A percentile compares a stretch with the other conserved stretches of the same genome.
Evolutionary conservation across 2,329 filamentous ascomycete genomes (phyloP).

Genomic region (Trichophaea hybrida): DNA sequence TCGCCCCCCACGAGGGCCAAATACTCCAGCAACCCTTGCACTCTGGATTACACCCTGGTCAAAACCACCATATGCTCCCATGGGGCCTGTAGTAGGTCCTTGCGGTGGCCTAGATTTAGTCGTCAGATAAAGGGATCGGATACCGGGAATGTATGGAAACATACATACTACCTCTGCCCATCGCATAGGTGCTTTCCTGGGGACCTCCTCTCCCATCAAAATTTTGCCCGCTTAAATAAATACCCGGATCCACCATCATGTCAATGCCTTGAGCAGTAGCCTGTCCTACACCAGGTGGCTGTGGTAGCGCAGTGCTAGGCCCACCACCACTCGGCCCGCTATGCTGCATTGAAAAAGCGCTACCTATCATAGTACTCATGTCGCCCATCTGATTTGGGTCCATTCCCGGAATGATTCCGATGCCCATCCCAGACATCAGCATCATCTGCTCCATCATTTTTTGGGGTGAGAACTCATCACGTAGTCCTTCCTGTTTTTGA

Average conservation of each 20-base stretch:
- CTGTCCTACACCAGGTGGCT: conserved; percentile 15
- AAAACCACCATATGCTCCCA: conserved; percentile 21
- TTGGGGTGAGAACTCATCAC: conserved; percentile 63
- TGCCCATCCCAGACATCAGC: conserved; percentile 26
- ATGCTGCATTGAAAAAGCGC: conserved; percentile 17
- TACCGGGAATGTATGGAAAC: background rate
- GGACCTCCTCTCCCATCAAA: conserved; percentile 11
- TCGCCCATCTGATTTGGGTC: conserved; percentile 18
- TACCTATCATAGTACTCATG: conserved; percentile 23
- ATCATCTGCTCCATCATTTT: conserved; percentile 41
- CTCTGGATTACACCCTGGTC: conserved; percentile 18
- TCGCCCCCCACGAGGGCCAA: conserved; percentile 44
- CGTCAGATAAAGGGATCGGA: background rate
- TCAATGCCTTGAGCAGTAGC: conserved; percentile 13
- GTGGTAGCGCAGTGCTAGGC: conserved; percentile 19
- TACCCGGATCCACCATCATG: conserved; percentile 16
- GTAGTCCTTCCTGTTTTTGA: conserved; percentile 67
- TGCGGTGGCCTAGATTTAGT: conserved; percentile 16
- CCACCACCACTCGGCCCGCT: conserved; percentile 20
- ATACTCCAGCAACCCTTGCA: conserved; percentile 29
- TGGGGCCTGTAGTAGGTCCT: conserved; percentile 12
- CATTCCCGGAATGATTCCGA: conserved; percentile 19
- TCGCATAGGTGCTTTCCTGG: conserved; percentile 10
- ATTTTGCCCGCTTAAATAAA: conserved; percentile 17
- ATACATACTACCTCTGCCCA: conserved; percentile 19